A percentile compares a stretch with the other conserved stretches of the same genome.
Evolutionary conservation across 176 grass and related monocot species (phyloP).

Genomic region (Musa itinerans): DNA sequence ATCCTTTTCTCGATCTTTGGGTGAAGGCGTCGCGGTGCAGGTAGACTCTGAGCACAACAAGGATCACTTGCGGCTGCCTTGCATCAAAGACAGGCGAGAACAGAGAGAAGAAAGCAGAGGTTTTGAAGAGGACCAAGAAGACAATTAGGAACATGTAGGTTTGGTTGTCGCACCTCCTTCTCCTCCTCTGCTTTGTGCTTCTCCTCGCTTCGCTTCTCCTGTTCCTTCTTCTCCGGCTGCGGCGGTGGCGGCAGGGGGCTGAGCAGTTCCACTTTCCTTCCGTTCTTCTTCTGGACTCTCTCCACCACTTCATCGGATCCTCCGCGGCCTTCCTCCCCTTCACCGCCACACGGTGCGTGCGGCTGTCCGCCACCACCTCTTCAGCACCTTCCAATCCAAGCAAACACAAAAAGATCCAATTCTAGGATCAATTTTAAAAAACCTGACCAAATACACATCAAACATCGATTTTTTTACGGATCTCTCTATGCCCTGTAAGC

Average conservation of each 20-base stretch:
- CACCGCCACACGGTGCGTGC: neutral
- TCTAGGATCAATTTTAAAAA: neutral
- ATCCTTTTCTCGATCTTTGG: slow-evolving; percentile 64
- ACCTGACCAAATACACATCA: neutral
- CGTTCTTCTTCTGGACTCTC: slow-evolving; percentile 7
- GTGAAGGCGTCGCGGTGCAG: slow-evolving; percentile 88
- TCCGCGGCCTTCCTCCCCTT: slow-evolving; percentile 7
- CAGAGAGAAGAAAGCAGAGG: slow-evolving; percentile 22
- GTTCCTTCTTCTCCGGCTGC: neutral
- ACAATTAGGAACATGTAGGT: no score
- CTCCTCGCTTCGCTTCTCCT: neutral
- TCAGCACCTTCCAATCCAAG: slow-evolving; percentile 2
- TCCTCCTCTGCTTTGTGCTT: slow-evolving; percentile 19
- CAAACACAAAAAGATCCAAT: neutral
- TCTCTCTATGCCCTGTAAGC: slow-evolving; percentile 35
- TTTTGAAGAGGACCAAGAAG: neutral
- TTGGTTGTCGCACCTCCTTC: slow-evolving; percentile 20
- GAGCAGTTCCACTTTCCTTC: neutral
- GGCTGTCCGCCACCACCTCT: neutral
- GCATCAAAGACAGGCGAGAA: slow-evolving; percentile 7
- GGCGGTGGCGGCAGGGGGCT: neutral
- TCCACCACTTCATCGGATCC: slow-evolving; percentile 4
- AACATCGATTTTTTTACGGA: no score
- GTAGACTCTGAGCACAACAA: slow-evolving; percentile 65
- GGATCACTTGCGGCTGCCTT: slow-evolving; percentile 48